Percentiles rank a stretch among this genome's conserved stretches.
These are phyloP conservation scores for Aspergillus ochraceoroseus DNA, from an alignment of 2,329 filamentous ascomycete genomes.

Conservation along the genomic window DNA sequence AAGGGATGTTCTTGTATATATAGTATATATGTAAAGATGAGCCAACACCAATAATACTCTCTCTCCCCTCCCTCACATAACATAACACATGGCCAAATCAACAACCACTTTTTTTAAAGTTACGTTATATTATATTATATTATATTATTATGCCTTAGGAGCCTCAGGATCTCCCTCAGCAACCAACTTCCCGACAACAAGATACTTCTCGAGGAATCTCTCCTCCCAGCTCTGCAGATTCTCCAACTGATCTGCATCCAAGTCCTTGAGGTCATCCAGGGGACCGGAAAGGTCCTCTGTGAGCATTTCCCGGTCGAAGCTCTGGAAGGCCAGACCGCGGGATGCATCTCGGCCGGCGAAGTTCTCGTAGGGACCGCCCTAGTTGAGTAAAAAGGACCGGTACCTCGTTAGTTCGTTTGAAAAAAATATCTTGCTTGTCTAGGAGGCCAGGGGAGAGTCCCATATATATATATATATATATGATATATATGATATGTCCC, in stretches of 20 bases:
- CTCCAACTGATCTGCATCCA: constrained; percentile 72
- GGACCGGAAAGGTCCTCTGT: constrained; percentile 84
- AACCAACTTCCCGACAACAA: constrained; percentile 86
- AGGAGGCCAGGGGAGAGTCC: no score
- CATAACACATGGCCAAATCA: neutral
- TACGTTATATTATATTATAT: no score
- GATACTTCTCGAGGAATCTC: constrained; percentile 86
- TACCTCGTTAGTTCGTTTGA: neutral
- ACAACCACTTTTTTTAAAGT: no score
- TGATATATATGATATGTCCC: no score
- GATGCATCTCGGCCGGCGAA: constrained; percentile 91
- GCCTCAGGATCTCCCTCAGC: constrained; percentile 52
- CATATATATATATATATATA: no score
- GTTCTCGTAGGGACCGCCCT: constrained; percentile 87
- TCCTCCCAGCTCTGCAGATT: constrained; percentile 88
- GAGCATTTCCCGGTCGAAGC: constrained; percentile 92
- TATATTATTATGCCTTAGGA: no score
- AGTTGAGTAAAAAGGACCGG: neutral
- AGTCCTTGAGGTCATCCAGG: constrained; percentile 67
- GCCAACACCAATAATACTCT: no score
- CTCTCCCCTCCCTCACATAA: neutral
- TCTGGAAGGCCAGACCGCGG: constrained; percentile 79
- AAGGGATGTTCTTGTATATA: no score
- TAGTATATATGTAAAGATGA: no score
- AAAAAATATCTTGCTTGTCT: neutral